A percentile compares a stretch with the other conserved stretches of the same genome.
Conservation (phyloP, 106 monocot genomes). For the Platanthera guangdongensis region DNA sequence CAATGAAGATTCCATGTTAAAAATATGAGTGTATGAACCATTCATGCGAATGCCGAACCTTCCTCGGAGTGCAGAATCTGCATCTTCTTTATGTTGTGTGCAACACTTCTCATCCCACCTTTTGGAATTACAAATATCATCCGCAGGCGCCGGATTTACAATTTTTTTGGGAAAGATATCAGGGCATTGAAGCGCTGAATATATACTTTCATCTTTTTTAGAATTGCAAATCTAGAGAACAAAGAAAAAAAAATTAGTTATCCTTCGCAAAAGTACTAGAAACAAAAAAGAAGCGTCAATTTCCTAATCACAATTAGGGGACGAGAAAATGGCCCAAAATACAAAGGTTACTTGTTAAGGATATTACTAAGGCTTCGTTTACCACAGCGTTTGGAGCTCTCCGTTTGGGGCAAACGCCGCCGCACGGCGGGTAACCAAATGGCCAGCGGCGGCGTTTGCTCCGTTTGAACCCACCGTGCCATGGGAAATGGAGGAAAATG, state of each 20-base stretch:
- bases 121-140: background rate
- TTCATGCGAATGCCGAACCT: background rate
- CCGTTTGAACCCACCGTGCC: too few species aligned
- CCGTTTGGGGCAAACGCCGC: too few species aligned
- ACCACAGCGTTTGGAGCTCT: too few species aligned
- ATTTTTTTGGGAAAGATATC: conserved; percentile 5
- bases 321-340: background rate
- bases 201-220: conserved; percentile 6
- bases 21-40: conserved; percentile 24
- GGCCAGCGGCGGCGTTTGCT: too few species aligned
- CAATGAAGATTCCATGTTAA: conserved; percentile 41
- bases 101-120: background rate
- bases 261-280: background rate
- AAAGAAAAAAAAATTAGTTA: background rate
- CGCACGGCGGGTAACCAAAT: too few species aligned
- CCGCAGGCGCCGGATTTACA: background rate
- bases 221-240: background rate
- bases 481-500: too few species aligned
- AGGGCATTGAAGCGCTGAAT: background rate
- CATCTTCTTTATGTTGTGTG: background rate
- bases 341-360: background rate
- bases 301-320: background rate
- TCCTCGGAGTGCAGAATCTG: background rate
- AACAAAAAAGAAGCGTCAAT: background rate
- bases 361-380: too few species aligned